Percentiles rank a stretch among this genome's conserved stretches.
Evolutionary conservation across 805 yeast genomes (phyloP).

Genomic region (Monosporozyma unispora): DNA sequence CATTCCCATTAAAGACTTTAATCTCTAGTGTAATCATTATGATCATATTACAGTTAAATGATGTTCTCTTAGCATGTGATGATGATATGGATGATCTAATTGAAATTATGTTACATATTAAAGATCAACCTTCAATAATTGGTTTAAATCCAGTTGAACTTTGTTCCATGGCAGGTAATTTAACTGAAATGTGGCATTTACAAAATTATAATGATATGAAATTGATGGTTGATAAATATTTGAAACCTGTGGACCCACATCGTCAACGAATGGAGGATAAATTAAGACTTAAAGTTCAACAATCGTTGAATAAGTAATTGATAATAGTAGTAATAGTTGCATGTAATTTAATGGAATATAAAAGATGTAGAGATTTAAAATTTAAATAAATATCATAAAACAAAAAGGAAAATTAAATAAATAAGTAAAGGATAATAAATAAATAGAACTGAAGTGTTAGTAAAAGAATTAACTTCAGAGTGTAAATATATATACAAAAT

Average conservation of each 20-base stretch:
- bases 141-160: slow-evolving; percentile 16
- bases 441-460: background rate
- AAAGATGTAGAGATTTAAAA: too few relatives aligned
- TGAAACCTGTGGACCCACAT: slow-evolving; percentile 18
- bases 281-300: slow-evolving; percentile 19
- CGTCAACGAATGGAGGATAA: slow-evolving; percentile 21
- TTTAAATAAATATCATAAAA: too few relatives aligned
- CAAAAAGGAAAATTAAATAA: slow-evolving; percentile 2
- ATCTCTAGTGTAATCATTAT: slow-evolving; percentile 19
- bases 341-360: background rate
- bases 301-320: slow-evolving; percentile 8
- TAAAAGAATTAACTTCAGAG: too few relatives aligned
- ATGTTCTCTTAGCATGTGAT: slow-evolving; percentile 7
- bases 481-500: background rate
- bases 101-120: slow-evolving; percentile 21
- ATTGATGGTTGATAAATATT: slow-evolving; percentile 16
- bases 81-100: slow-evolving; percentile 25
- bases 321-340: background rate
- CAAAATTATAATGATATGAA: slow-evolving; percentile 16
- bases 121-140: slow-evolving; percentile 7
- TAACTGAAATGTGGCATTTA: slow-evolving; percentile 21
- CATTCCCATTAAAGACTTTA: slow-evolving; percentile 17
- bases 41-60: slow-evolving; percentile 10
- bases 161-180: slow-evolving; percentile 20
- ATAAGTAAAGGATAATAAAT: slow-evolving; percentile 6